Percentiles rank a stretch among this genome's conserved stretches.
Evolutionary conservation across 2,329 filamentous ascomycete species (phyloP).

Genomic region (Cytospora piceicola): DNA sequence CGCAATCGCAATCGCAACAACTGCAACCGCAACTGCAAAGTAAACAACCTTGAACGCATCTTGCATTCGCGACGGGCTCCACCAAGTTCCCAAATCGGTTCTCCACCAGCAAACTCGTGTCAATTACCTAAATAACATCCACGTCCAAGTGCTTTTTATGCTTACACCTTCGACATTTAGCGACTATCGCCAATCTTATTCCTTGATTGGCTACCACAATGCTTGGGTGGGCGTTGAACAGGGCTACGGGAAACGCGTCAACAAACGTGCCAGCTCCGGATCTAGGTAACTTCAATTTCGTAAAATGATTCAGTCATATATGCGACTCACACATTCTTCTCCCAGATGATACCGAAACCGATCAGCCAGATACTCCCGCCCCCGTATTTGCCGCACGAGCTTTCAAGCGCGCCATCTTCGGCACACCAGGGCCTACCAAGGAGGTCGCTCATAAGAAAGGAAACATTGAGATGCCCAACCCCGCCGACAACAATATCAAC

Average conservation of each 20-base stretch:
- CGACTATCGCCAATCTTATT: not conserved
- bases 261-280: slow-evolving; percentile 37
- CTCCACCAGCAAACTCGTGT: not conserved
- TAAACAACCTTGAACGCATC: slow-evolving; percentile 22
- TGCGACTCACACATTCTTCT: slow-evolving; percentile 4
- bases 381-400: slow-evolving; percentile 69
- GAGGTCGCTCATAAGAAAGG: slow-evolving; percentile 30
- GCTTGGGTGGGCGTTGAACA: slow-evolving; percentile 64
- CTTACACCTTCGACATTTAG: slow-evolving; percentile 20
- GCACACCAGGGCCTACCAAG: slow-evolving; percentile 51
- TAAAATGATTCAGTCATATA: not conserved
- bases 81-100: not conserved
- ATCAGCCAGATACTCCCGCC: slow-evolving; percentile 67
- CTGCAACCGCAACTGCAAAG: slow-evolving; percentile 6
- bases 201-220: slow-evolving; percentile 41
- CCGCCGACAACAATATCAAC: slow-evolving; percentile 4
- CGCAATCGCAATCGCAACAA: not conserved
- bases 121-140: slow-evolving; percentile 36
- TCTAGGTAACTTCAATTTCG: slow-evolving; percentile 24
- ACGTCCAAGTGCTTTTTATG: slow-evolving; percentile 21
- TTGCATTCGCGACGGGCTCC: not conserved
- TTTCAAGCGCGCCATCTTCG: slow-evolving; percentile 66
- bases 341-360: slow-evolving; percentile 52
- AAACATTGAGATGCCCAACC: slow-evolving; percentile 34
- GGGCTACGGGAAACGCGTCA: slow-evolving; percentile 41